These are phyloP conservation scores for Darksidea phi DNA, from an alignment of 495 filamentous ascomycete species.

Conservation along the genomic window DNA sequence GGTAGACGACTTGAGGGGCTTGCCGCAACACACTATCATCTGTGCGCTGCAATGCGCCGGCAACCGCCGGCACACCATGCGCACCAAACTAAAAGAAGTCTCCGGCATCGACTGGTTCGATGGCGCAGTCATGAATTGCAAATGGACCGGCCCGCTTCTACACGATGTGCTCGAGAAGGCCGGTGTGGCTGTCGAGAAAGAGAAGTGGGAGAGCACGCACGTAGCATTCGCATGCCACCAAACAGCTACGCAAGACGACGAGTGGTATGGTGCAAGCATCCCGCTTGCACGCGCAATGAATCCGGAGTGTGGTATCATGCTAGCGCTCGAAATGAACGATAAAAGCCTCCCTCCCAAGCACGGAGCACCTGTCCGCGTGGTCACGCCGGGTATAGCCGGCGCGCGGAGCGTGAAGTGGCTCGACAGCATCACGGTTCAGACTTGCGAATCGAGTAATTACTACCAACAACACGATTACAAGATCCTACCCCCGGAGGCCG, in stretches of 20 bases:
- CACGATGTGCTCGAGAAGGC: conserved; percentile 53
- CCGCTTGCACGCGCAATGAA: conserved; percentile 51
- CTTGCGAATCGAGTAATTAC: conserved; percentile 37
- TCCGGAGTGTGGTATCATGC: conserved; percentile 50
- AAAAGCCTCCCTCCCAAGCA: conserved; percentile 40
- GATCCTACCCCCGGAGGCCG: conserved; percentile 41
- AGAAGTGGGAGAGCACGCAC: conserved; percentile 42
- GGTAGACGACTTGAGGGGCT: conserved; percentile 23
- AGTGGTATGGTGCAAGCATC: conserved; percentile 58
- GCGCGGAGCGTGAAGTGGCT: conserved; percentile 46
- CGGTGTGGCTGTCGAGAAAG: conserved; percentile 32
- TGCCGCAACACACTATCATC: conserved; percentile 53
- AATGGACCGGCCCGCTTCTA: conserved; percentile 55
- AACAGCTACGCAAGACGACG: conserved; percentile 53
- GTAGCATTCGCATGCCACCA: conserved; percentile 57
- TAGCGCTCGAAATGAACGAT: conserved; percentile 52
- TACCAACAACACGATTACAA: conserved; percentile 47
- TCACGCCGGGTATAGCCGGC: conserved; percentile 43
- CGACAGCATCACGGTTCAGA: conserved; percentile 39
- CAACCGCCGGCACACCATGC: conserved; percentile 65
- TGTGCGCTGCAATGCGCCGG: conserved; percentile 63
- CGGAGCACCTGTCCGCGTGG: conserved; percentile 41
- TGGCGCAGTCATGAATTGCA: conserved; percentile 63
- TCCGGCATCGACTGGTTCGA: conserved; percentile 64
- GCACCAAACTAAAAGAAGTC: conserved; percentile 59